Percentiles rank a stretch among this genome's conserved stretches.
phyloP scores from a whole-genome alignment of 2,329 filamentous ascomycete genomes.

The Apiospora marii region DNA sequence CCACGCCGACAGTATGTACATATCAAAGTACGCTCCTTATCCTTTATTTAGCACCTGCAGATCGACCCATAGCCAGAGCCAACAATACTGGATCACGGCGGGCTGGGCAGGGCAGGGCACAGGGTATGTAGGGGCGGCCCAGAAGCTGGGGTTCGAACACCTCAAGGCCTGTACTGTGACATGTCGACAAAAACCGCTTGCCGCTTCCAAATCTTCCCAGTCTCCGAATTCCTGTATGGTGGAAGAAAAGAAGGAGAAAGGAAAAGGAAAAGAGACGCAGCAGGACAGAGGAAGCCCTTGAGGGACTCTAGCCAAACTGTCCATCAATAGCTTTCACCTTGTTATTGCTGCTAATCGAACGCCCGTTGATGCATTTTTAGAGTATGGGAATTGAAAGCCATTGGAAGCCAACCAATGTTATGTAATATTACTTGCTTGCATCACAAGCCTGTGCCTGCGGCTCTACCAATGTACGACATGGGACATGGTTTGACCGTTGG shows the following conservation, averaged over 20 bases:
- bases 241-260: too few relatives aligned
- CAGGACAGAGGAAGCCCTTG: too few relatives aligned
- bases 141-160: not conserved
- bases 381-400: too few relatives aligned
- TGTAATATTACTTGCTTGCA: not conserved
- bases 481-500: slow-evolving; percentile 3
- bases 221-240: not conserved
- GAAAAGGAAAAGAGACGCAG: too few relatives aligned
- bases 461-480: not conserved
- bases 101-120: not conserved
- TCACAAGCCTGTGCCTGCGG: slow-evolving; percentile 9
- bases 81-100: not conserved
- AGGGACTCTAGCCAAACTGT: too few relatives aligned
- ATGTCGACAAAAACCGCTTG: not conserved
- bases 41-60: slow-evolving; percentile 20
- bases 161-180: not conserved
- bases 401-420: too few relatives aligned
- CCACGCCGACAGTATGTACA: too few relatives aligned
- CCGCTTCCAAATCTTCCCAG: not conserved
- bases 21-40: not conserved
- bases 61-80: slow-evolving; percentile 14
- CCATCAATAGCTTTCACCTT: too few relatives aligned
- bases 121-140: not conserved
- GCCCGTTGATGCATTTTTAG: too few relatives aligned
- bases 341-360: too few relatives aligned